Base-by-base conservation (phyloP, 1,284 basidiomycete genomes). In the Tylopilus sp. region DNA sequence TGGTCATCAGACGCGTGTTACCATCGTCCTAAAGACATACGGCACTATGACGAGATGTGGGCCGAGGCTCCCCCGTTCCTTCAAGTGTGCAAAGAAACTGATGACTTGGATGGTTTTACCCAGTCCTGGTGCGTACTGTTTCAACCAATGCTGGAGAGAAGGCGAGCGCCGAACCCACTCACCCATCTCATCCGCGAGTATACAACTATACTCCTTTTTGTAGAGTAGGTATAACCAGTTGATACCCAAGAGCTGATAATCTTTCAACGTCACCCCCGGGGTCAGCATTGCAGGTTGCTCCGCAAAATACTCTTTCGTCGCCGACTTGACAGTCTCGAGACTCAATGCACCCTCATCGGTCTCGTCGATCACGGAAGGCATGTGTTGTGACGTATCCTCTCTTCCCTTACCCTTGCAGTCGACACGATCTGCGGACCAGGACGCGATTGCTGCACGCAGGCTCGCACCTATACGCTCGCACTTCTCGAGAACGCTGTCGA, bases 91-190 rank as follows among this genome's bases (percentile, higher is more conserved):
- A 48, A 99, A 81, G 74, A 99, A 97, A 46, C 93, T 89, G 62
- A 99, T 98, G 46, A 99, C 96, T 71, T 99, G 96, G 21, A 94
- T 89, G 1, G 96, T 99, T 76, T 99, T 99, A 26, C 97, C 97
- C 49, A 99, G 82, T 61, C 94, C 92, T 92, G 59, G 28, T 9
- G 31, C 15, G 45, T 8, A 3, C 6, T 5, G 2, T 33, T 33
- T 51, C 29, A 53, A 36, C 21, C 16, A 41, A 45, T 7, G 26
- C 6, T 23, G n/a, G 23, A 38, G 16, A 46, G 19, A 30, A 28
- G 13, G 23, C 41, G 26, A 48, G 40, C 37, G 18, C 31, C 45
- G 42, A 29, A 53, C 10, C 21, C n/a, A 57, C 49, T 50, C 64
- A 87, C 94, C 93, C 95, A 97, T 97, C 70, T 97, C 94, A 70